A percentile compares a stretch with the other conserved stretches of the same genome.
Conservation (phyloP, 768 basidiomycete genomes). For the Boletus patriciae region DNA sequence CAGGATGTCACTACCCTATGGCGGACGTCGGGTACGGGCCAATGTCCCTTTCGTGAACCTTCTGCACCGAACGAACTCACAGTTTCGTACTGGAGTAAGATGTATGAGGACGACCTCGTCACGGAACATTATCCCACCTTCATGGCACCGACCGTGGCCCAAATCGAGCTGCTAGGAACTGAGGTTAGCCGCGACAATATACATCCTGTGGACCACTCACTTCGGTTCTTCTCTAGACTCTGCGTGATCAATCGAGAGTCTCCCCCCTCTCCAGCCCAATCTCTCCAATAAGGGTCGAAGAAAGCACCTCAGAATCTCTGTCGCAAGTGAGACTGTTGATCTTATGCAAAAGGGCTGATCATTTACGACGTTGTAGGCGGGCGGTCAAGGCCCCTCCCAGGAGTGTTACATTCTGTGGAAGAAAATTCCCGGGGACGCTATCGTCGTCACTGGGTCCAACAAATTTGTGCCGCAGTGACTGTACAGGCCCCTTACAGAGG, state of each 20-base stretch:
- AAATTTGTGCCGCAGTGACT: conserved; percentile 63
- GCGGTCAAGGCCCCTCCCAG: conserved; percentile 3
- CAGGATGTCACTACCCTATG: background rate
- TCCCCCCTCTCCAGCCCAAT: background rate
- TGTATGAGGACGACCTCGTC: background rate
- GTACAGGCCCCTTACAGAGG: conserved; percentile 70
- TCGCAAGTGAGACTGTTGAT: conserved; percentile 2
- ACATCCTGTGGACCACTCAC: background rate
- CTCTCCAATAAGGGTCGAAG: background rate
- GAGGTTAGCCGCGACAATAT: background rate
- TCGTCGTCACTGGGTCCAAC: conserved; percentile 33
- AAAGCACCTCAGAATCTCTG: background rate
- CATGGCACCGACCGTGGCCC: background rate
- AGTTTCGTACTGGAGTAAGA: background rate
- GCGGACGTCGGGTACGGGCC: background rate
- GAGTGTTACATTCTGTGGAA: conserved; percentile 21
- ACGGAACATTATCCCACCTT: background rate
- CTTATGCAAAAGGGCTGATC: background rate
- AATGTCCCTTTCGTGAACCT: background rate
- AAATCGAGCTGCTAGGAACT: background rate
- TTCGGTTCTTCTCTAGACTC: background rate
- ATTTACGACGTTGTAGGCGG: conserved; percentile 1
- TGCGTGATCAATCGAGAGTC: background rate
- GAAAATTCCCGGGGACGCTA: conserved; percentile 1
- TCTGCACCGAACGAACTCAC: background rate